phyloP scores from a whole-genome alignment of 371 early-diverging fungal genomes.

The Thermomucor indicae-seudaticae region DNA sequence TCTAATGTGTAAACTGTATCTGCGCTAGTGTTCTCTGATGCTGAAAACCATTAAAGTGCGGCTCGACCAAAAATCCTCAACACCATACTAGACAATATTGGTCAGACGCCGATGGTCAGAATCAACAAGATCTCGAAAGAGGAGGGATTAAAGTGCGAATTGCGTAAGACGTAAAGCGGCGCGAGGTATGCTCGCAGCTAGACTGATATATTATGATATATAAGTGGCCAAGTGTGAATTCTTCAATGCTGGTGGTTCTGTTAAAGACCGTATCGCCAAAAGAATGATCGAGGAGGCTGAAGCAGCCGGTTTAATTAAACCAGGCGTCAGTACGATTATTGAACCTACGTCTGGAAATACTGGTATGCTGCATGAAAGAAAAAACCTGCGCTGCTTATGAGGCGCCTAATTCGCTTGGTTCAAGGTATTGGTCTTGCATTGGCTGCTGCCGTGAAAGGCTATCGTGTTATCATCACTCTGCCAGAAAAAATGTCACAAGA shows the following conservation, averaged over 20 bases:
- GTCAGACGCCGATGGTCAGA: conserved; percentile 93
- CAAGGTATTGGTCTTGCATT: conserved; percentile 84
- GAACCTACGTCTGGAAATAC: conserved; percentile 98
- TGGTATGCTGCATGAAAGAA: conserved; percentile 34
- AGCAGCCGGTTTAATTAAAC: conserved; percentile 80
- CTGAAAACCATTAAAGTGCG: conserved; percentile 14
- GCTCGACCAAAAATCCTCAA: conserved; percentile 65
- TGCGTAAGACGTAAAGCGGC: conserved; percentile 60
- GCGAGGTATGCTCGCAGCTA: neutral
- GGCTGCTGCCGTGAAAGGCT: conserved; percentile 95
- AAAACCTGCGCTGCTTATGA: neutral
- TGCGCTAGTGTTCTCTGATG: neutral
- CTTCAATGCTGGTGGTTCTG: conserved; percentile 97
- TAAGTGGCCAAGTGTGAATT: conserved; percentile 95
- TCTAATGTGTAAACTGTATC: neutral
- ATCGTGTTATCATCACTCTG: conserved; percentile 92
- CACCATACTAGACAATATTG: conserved; percentile 90
- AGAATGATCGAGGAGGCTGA: conserved; percentile 97
- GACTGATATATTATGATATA: neutral
- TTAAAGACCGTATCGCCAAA: conserved; percentile 95
- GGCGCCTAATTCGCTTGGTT: neutral
- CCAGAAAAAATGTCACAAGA: conserved; percentile 99
- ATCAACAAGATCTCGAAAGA: conserved; percentile 81
- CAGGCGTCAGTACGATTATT: conserved; percentile 86
- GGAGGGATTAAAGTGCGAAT: conserved; percentile 90